Percentiles rank a stretch among this genome's conserved stretches.
Conservation (phyloP, 257 asterid genomes). For the Pogostemon cablin region DNA sequence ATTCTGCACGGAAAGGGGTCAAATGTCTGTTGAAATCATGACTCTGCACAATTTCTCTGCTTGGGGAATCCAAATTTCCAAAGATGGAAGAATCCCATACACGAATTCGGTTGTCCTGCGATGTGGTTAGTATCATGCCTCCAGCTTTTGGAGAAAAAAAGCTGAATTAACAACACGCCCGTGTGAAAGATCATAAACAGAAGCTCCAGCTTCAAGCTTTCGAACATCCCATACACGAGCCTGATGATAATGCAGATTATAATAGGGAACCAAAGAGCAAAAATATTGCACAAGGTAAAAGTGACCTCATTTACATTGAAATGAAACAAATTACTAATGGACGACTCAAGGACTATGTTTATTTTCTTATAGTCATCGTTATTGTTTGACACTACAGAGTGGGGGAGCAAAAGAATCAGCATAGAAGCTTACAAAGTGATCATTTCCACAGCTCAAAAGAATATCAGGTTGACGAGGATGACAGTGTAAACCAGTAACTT, state of each 20-base stretch:
- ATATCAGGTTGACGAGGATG: slow-evolving; percentile 98
- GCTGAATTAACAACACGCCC: slow-evolving; percentile 96
- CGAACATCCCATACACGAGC: slow-evolving; percentile 99
- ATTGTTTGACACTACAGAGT: not conserved
- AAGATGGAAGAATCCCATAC: slow-evolving; percentile 97
- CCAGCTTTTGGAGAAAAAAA: slow-evolving; percentile 89
- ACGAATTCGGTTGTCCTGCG: slow-evolving; percentile 90
- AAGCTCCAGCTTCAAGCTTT: slow-evolving; percentile 68
- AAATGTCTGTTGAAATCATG: slow-evolving; percentile 92
- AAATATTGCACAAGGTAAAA: not conserved
- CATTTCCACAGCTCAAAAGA: slow-evolving; percentile 89
- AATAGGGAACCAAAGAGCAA: slow-evolving; percentile 14
- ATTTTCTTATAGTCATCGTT: not conserved
- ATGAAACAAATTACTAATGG: not conserved
- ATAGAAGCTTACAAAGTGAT: slow-evolving; percentile 76
- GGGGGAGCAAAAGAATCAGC: slow-evolving; percentile 7
- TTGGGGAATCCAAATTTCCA: slow-evolving; percentile 81
- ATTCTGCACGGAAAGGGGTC: slow-evolving; percentile 92
- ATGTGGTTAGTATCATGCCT: slow-evolving; percentile 90
- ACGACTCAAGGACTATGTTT: not conserved
- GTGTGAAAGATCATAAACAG: slow-evolving; percentile 73
- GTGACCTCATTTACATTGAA: not conserved
- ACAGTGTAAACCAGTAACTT: slow-evolving; percentile 92
- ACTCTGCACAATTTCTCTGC: slow-evolving; percentile 96
- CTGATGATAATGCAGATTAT: slow-evolving; percentile 41